Evolutionary conservation across 306 rosid genomes (phyloP).

Genomic region (Rubus parviflorus): DNA sequence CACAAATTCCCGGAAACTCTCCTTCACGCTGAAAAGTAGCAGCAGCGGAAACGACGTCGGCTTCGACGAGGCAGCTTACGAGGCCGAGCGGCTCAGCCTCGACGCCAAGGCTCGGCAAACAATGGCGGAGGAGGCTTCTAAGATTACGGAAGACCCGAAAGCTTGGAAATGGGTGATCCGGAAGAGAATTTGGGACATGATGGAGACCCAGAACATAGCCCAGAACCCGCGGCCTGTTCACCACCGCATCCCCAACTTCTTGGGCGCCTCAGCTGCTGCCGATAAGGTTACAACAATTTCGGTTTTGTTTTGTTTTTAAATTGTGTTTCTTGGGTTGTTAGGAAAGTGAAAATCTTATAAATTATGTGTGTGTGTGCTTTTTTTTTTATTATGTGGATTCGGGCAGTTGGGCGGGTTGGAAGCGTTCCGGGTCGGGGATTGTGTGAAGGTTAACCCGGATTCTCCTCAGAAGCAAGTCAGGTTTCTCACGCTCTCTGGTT

Average conservation of each 20-base stretch:
- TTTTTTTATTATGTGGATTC: conserved; percentile 18
- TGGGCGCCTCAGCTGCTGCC: conserved; percentile 72
- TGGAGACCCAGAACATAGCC: conserved; percentile 69
- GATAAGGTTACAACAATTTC: conserved; percentile 41
- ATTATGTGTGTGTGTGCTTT: too few species aligned
- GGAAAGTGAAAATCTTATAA: too few species aligned
- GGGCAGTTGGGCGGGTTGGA: conserved; percentile 66
- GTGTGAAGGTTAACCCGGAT: conserved; percentile 96
- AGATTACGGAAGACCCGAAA: conserved; percentile 43
- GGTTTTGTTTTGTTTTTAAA: background rate
- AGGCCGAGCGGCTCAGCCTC: conserved; percentile 65
- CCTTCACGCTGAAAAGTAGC: conserved; percentile 28
- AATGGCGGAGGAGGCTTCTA: conserved; percentile 59
- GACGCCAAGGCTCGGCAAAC: conserved; percentile 70
- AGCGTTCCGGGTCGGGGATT: conserved; percentile 52
- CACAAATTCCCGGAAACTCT: conserved; percentile 18
- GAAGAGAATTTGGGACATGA: conserved; percentile 75
- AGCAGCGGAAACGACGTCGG: background rate
- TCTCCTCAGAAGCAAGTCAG: conserved; percentile 98
- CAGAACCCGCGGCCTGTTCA: conserved; percentile 85
- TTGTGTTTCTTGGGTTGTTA: background rate
- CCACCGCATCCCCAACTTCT: conserved; percentile 90
- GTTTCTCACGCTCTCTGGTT: conserved; percentile 84
- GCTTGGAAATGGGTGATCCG: conserved; percentile 96
- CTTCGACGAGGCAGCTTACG: conserved; percentile 75